Base-by-base conservation (phyloP, 2,329 filamentous ascomycete genomes). In the Xylariaceae sp. region DNA sequence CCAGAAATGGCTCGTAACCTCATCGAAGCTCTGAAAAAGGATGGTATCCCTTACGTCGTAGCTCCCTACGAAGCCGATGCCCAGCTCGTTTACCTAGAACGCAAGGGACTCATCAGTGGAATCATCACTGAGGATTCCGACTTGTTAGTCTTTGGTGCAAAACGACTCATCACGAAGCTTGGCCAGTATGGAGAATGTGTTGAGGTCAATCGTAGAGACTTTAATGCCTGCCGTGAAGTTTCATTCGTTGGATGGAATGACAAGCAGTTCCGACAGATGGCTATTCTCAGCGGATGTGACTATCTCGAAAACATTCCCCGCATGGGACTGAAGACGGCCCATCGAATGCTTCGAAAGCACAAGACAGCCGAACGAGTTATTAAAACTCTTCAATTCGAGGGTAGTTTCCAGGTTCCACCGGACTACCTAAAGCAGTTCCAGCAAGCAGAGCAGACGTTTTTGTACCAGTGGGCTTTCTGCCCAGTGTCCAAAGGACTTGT, bases 41-140 rank as follows among this genome's bases (percentile, higher is more conserved):
- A 87, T 69, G 82, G 85, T 45, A 82, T 99, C 13, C 83, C 90
- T 59, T 97, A 96, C 71, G 81, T 99, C 57, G 95, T 99, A 15
- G 94, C 94, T 0, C 94, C 94, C 0, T 99, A 97, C 75, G 94
- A 99, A 78, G 94, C 94, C 51, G 94, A 99, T 74, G 88, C 93
- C n/a, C 93, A 99, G 74, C 82, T 99, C 67, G 92, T 92, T 30
- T 99, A 97, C 71, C 81, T 99, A 44, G 94, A 99, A 75, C 86
- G 87, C 53, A 84, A 90, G 60, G 93, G 93, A 1, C 78, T 92
- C 54, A 88, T 97, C 67, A 79, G 87, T 66, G 95, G 91, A 30
- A 96, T 99, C 64, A 77, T 99, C 42, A 97, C 94, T 0, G 94
- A 99, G 72, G 94, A 99, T 73, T 99, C 94, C 0, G 94, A 99